Percentiles rank a stretch among this genome's conserved stretches.
These are phyloP conservation scores for Eucalyptus paniculata DNA, from an alignment of 345 rosid species.

Conservation along the genomic window DNA sequence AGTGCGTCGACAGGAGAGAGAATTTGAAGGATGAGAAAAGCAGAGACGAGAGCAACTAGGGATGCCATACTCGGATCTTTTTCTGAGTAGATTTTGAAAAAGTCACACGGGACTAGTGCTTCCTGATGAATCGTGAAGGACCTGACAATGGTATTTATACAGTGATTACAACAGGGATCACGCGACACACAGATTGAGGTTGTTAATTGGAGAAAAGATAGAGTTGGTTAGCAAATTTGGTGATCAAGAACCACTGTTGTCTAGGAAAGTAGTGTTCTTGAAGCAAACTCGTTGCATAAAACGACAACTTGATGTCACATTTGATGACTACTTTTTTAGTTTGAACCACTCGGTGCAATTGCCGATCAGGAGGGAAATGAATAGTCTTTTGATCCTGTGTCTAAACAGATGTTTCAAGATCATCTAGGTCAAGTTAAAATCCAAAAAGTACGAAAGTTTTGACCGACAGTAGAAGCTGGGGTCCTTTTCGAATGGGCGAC, in stretches of 20 bases:
- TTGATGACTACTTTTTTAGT: not conserved
- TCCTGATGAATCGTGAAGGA: not conserved
- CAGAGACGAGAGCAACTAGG: not conserved
- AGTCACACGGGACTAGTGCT: not conserved
- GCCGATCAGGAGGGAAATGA: not conserved
- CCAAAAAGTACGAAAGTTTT: not conserved
- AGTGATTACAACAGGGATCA: not conserved
- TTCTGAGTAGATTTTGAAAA: not conserved
- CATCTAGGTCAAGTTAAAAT: not conserved
- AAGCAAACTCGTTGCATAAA: not conserved
- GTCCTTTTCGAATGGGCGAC: not conserved
- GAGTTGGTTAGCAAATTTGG: constrained; percentile 53
- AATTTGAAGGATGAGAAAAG: not conserved
- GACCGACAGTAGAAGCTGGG: not conserved
- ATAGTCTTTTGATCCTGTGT: not conserved
- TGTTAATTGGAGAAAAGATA: constrained; percentile 11
- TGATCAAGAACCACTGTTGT: constrained; percentile 18
- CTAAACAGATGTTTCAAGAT: not conserved
- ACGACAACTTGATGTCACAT: not conserved
- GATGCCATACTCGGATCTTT: not conserved
- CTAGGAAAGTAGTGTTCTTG: constrained; percentile 7
- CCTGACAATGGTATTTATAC: constrained; percentile 3
- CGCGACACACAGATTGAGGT: constrained; percentile 12
- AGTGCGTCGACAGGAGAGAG: constrained; percentile 26
- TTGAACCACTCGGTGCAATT: not conserved